phyloP scores from a whole-genome alignment of 495 filamentous ascomycete species.

The Penicillium canariense region DNA sequence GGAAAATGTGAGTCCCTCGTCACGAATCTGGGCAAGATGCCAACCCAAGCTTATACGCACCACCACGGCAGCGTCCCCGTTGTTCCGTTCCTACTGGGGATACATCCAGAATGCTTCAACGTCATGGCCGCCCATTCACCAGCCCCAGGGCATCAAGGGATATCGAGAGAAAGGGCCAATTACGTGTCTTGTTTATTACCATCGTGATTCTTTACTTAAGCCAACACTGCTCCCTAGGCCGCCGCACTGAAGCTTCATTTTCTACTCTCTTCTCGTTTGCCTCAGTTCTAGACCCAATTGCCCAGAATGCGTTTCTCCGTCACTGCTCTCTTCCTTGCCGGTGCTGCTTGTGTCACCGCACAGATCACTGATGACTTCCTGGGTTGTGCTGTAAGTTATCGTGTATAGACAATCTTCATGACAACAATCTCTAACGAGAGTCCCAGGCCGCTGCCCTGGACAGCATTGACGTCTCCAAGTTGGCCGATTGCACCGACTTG shows the following conservation, averaged over 20 bases:
- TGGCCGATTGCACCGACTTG: constrained; percentile 12
- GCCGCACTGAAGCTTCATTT: neutral
- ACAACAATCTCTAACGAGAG: neutral
- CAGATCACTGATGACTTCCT: constrained; percentile 3
- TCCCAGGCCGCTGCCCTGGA: constrained; percentile 12
- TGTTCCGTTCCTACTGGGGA: constrained; percentile 2
- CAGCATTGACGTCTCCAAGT: constrained; percentile 2
- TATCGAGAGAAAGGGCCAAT: constrained; percentile 4
- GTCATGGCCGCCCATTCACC: constrained; percentile 12
- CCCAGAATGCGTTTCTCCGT: constrained; percentile 25
- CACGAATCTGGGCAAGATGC: constrained; percentile 5
- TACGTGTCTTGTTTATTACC: constrained; percentile 14
- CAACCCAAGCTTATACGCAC: constrained; percentile 17
- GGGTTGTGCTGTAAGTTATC: constrained; percentile 18
- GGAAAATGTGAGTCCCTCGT: neutral
- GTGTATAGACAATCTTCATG: neutral
- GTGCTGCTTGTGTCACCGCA: constrained; percentile 13
- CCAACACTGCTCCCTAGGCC: neutral
- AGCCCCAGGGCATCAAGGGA: constrained; percentile 21
- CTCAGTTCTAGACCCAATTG: neutral
- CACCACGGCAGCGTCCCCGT: neutral
- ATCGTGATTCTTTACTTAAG: constrained; percentile 17
- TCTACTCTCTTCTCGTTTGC: neutral
- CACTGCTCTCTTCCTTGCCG: constrained; percentile 17
- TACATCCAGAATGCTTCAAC: constrained; percentile 19